These are phyloP conservation scores for Blastomyces emzantsi DNA, from an alignment of 2,329 filamentous ascomycete genomes.

Conservation along the genomic window DNA sequence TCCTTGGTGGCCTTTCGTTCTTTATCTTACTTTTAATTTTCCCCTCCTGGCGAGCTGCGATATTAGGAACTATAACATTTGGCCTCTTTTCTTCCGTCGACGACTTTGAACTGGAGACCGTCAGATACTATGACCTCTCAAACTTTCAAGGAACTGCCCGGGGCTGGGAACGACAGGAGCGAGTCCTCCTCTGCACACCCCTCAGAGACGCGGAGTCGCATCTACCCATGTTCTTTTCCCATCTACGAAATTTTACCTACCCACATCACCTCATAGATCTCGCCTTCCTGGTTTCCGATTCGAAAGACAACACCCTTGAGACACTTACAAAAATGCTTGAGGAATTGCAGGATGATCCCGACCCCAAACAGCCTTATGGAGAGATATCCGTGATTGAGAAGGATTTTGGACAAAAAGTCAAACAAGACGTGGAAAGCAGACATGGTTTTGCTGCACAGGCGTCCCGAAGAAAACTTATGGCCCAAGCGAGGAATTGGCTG, in stretches of 20 bases:
- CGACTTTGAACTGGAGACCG: conserved; percentile 78
- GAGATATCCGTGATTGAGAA: conserved; percentile 98
- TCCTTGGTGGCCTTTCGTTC: conserved; percentile 47
- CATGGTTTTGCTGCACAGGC: conserved; percentile 97
- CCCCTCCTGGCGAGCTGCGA: conserved; percentile 58
- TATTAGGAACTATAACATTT: conserved; percentile 56
- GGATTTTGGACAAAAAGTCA: conserved; percentile 96
- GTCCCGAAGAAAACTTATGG: conserved; percentile 90
- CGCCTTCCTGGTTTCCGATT: conserved; percentile 94
- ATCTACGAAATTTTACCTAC: conserved; percentile 92
- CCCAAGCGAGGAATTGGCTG: conserved; percentile 94
- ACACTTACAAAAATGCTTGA: conserved; percentile 67
- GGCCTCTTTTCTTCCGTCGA: conserved; percentile 59
- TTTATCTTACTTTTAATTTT: conserved; percentile 63
- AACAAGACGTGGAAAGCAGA: conserved; percentile 94
- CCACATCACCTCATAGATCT: conserved; percentile 94
- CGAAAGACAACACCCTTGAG: conserved; percentile 78
- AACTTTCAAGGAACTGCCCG: conserved; percentile 84
- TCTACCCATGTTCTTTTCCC: conserved; percentile 97
- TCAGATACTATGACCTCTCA: conserved; percentile 92
- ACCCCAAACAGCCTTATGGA: conserved; percentile 75
- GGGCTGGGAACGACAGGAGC: conserved; percentile 93
- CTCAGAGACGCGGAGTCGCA: conserved; percentile 87
- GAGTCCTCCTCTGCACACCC: conserved; percentile 89
- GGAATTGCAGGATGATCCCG: conserved; percentile 67